Percentiles rank a stretch among this genome's conserved stretches.
Evolutionary conservation across 345 rosid genomes (phyloP).

Genomic region (Syzygium grande): DNA sequence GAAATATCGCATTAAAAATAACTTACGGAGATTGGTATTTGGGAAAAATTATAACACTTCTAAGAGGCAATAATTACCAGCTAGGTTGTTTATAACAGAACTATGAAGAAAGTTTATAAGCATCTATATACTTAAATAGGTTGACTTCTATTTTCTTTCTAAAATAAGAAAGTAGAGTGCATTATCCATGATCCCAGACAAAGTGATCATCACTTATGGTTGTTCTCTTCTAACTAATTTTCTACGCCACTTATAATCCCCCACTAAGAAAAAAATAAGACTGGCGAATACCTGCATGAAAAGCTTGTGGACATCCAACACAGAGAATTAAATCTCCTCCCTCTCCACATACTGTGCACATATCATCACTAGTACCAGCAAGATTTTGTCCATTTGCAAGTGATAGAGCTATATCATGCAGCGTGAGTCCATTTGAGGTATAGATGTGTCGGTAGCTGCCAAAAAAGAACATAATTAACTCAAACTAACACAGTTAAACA

Average conservation of each 20-base stretch:
- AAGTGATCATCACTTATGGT: background rate
- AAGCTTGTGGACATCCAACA: conserved; percentile 79
- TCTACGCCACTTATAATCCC: background rate
- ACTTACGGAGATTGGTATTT: background rate
- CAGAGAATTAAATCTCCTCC: conserved; percentile 77
- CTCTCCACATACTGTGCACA: conserved; percentile 85
- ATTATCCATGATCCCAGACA: background rate
- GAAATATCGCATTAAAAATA: background rate
- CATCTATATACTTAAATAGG: background rate
- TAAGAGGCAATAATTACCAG: background rate
- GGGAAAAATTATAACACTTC: background rate
- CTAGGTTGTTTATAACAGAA: background rate
- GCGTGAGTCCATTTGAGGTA: conserved; percentile 68
- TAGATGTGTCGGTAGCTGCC: conserved; percentile 89
- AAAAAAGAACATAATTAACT: background rate
- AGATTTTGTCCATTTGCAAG: conserved; percentile 72
- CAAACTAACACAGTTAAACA: conserved; percentile 4
- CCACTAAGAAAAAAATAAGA: background rate
- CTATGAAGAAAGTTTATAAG: background rate
- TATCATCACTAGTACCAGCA: conserved; percentile 72
- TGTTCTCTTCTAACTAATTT: background rate
- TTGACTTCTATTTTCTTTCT: background rate
- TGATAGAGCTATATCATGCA: conserved; percentile 89
- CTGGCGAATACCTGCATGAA: conserved; percentile 49
- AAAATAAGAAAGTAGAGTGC: background rate